A percentile compares a stretch with the other conserved stretches of the same genome.
Evolutionary conservation across 768 basidiomycete species (phyloP).

Genomic region (Lactarius vividus): DNA sequence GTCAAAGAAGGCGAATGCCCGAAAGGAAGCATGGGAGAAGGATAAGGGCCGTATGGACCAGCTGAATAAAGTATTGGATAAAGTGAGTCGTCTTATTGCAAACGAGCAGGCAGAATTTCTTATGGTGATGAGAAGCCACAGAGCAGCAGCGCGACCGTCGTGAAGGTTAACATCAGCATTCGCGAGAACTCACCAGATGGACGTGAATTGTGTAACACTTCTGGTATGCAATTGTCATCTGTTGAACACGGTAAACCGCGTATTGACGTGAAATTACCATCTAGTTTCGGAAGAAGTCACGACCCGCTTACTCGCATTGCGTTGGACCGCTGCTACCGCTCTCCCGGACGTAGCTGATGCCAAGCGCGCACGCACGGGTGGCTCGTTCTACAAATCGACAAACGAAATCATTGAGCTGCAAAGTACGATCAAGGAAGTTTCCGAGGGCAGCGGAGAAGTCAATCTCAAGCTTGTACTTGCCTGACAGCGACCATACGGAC

Average conservation of each 20-base stretch:
- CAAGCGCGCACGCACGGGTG: conserved; percentile 11
- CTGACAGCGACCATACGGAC: background rate
- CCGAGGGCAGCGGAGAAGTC: background rate
- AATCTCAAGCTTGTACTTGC: conserved; percentile 5
- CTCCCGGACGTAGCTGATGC: background rate
- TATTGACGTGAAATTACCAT: background rate
- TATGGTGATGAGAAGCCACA: conserved; percentile 7
- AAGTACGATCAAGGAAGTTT: background rate
- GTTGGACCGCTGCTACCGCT: conserved; percentile 7
- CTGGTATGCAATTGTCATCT: conserved; percentile 5
- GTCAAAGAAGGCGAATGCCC: background rate
- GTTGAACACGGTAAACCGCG: background rate
- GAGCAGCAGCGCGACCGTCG: background rate
- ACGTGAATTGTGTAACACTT: background rate
- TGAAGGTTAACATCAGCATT: conserved; percentile 9
- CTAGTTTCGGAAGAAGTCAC: conserved; percentile 7
- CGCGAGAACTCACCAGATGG: background rate
- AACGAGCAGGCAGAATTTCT: background rate
- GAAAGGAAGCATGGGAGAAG: conserved; percentile 6
- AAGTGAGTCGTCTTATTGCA: conserved; percentile 2
- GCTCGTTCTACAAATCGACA: conserved; percentile 12
- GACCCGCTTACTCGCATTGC: conserved; percentile 16
- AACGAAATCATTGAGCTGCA: background rate
- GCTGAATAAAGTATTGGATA: background rate
- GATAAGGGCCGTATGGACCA: conserved; percentile 12